These are phyloP conservation scores for Sanghuangporus baumii DNA, from an alignment of 1,284 basidiomycete species.

Conservation along the genomic window DNA sequence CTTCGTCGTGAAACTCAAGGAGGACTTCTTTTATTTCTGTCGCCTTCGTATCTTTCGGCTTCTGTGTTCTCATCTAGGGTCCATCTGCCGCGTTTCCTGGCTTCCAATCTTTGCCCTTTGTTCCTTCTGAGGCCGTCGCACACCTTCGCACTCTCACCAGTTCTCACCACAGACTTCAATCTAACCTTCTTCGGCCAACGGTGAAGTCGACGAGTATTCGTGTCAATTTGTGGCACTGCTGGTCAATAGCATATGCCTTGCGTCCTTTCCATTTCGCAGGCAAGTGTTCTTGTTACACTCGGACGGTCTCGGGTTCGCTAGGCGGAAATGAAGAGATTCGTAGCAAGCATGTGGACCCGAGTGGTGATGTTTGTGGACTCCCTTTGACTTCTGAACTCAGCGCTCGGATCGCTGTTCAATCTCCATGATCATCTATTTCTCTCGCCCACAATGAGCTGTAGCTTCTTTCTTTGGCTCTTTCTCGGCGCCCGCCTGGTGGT, in stretches of 20 bases:
- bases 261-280: not conserved
- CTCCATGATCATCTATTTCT: not conserved
- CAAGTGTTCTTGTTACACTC: not conserved
- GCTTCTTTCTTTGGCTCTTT: not conserved
- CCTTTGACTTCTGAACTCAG: not conserved
- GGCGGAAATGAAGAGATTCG: not conserved
- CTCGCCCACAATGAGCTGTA: not conserved
- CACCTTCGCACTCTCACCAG: not conserved
- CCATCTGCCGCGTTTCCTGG: not conserved
- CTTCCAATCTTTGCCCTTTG: not conserved
- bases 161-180: not conserved
- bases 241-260: not conserved
- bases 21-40: not conserved
- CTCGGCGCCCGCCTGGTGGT: not conserved
- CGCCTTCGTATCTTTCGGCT: not conserved
- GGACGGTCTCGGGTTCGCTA: not conserved
- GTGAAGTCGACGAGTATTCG: not conserved
- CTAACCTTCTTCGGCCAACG: not conserved
- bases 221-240: not conserved
- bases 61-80: not conserved
- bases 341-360: not conserved
- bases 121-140: not conserved
- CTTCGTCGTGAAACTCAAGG: not conserved
- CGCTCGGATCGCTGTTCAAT: not conserved
- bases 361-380: not conserved